Evolutionary conservation across 192 early-diverging fungal species (phyloP).

Genomic region (Dimargaris cristalligena): DNA sequence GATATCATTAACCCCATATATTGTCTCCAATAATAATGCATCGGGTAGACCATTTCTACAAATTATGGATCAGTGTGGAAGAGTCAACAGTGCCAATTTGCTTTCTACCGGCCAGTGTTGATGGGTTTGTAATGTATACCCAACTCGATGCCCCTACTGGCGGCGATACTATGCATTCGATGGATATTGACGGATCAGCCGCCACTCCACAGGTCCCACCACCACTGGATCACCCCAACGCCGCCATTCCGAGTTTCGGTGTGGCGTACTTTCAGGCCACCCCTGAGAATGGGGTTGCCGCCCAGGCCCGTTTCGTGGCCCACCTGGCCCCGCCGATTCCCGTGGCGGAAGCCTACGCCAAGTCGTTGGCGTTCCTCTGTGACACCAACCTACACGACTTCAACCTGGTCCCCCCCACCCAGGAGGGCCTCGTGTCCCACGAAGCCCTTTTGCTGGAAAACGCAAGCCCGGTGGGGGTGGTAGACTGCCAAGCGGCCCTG

Average conservation of each 20-base stretch:
- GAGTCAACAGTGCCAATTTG: constrained; percentile 8
- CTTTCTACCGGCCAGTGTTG: neutral
- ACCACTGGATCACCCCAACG: neutral
- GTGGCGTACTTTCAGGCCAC: neutral
- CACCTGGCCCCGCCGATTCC: neutral
- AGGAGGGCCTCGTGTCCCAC: neutral
- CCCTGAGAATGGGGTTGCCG: neutral
- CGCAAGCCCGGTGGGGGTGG: neutral
- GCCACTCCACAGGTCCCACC: no score
- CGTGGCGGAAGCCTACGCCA: constrained; percentile 1
- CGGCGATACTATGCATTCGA: neutral
- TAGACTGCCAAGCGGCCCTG: neutral
- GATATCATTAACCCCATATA: no score
- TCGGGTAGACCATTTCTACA: neutral
- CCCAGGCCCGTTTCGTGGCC: constrained; percentile 8
- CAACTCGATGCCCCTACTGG: neutral
- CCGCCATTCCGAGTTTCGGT: neutral
- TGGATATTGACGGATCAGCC: no score
- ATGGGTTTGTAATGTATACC: neutral
- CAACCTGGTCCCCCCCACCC: neutral
- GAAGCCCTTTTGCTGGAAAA: neutral
- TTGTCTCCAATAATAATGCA: no score
- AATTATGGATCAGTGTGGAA: constrained; percentile 8
- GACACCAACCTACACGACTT: neutral
- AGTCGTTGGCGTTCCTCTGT: neutral